A percentile compares a stretch with the other conserved stretches of the same genome.
Conservation (phyloP, 2,329 filamentous ascomycete genomes). For the Stachybotrys chartarum region DNA sequence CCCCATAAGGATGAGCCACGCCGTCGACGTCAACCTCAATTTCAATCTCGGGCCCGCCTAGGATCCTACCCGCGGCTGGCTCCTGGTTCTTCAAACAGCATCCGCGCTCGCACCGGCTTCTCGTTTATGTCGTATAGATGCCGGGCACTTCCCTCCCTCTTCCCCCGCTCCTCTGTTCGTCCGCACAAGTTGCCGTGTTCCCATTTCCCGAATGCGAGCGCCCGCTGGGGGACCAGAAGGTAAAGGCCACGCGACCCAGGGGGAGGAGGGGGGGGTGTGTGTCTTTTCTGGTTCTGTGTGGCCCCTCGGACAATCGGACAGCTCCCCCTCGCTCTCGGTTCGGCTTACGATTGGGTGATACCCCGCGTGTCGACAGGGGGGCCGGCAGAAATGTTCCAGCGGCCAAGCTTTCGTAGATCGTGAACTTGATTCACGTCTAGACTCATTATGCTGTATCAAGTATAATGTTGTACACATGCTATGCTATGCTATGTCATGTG, state of each 20-base stretch:
- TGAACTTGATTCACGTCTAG: too few species aligned
- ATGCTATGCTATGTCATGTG: too few species aligned
- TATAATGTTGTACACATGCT: too few species aligned
- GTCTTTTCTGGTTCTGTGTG: not conserved
- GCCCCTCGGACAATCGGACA: too few species aligned
- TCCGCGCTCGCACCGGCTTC: too few species aligned
- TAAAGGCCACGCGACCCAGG: not conserved
- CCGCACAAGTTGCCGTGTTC: not conserved
- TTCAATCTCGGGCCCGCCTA: not conserved
- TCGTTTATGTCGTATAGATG: not conserved
- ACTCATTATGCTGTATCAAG: too few species aligned
- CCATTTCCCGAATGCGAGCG: not conserved
- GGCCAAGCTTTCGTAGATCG: not conserved
- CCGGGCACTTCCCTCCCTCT: not conserved
- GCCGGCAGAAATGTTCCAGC: not conserved
- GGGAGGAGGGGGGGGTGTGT: not conserved
- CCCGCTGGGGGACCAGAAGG: not conserved
- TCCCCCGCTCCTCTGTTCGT: too few species aligned
- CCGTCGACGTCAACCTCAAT: not conserved
- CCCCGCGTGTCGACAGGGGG: too few species aligned
- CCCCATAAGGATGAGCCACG: not conserved
- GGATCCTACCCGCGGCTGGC: too few species aligned
- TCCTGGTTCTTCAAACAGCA: not conserved
- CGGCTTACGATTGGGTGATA: not conserved
- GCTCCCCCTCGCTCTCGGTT: not conserved